These are phyloP conservation scores for Scorias spongiosa DNA, from an alignment of 2,329 filamentous ascomycete species.

Conservation along the genomic window DNA sequence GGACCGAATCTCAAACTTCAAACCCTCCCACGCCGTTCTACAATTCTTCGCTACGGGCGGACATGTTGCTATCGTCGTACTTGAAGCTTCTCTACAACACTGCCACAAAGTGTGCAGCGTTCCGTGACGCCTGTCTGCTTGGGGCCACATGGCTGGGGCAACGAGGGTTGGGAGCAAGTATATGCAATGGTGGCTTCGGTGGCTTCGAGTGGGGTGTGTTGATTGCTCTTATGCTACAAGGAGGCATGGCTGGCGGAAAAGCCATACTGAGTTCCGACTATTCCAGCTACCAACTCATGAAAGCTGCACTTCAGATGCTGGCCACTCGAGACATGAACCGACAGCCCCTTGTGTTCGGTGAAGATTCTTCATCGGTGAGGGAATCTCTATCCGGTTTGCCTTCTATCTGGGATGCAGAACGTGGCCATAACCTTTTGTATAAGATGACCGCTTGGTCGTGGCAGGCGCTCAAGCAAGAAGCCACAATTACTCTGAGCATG, in stretches of 20 bases:
- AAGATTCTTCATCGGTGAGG: constrained; percentile 12
- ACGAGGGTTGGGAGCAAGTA: constrained; percentile 56
- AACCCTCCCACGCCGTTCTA: constrained; percentile 61
- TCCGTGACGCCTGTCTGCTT: constrained; percentile 70
- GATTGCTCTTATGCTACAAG: constrained; percentile 64
- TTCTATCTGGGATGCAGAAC: constrained; percentile 60
- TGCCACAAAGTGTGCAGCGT: constrained; percentile 54
- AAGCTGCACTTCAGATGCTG: constrained; percentile 79
- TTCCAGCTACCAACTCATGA: constrained; percentile 88
- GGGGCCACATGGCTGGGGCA: constrained; percentile 83
- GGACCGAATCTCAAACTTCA: constrained; percentile 34
- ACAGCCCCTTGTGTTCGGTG: constrained; percentile 36
- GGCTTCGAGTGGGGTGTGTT: constrained; percentile 82
- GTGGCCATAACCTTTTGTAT: constrained; percentile 68
- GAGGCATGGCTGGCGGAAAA: constrained; percentile 56
- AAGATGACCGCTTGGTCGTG: constrained; percentile 88
- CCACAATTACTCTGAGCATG: constrained; percentile 56
- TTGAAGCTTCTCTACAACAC: constrained; percentile 60
- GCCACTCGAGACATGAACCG: constrained; percentile 56
- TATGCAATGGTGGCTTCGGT: constrained; percentile 74
- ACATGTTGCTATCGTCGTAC: constrained; percentile 58
- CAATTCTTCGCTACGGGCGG: constrained; percentile 70
- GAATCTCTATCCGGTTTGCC: constrained; percentile 38
- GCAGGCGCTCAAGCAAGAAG: constrained; percentile 54
- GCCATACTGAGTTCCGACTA: constrained; percentile 63